Evolutionary conservation across 2,329 filamentous ascomycete genomes (phyloP).

Genomic region (Cercospora sp.): DNA sequence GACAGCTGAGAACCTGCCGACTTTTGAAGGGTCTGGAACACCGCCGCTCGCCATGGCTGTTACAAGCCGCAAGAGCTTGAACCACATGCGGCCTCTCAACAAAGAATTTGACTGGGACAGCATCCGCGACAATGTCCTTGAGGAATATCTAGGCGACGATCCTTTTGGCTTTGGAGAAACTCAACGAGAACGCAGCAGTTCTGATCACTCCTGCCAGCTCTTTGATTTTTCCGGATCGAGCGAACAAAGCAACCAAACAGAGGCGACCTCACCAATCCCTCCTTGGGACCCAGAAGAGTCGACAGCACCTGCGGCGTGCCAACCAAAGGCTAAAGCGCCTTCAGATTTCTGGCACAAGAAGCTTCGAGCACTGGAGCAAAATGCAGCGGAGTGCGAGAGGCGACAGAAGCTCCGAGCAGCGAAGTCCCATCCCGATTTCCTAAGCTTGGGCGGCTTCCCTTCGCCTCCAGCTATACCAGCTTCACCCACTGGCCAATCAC

Average conservation of each 20-base stretch:
- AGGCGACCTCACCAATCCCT: conserved; percentile 51
- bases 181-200: conserved; percentile 51
- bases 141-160: conserved; percentile 63
- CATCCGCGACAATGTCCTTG: conserved; percentile 63
- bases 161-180: conserved; percentile 51
- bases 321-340: conserved; percentile 45
- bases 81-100: conserved; percentile 50
- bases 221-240: conserved; percentile 52
- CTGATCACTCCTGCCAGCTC: conserved; percentile 52
- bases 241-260: conserved; percentile 51
- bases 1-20: not conserved
- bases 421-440: conserved; percentile 40
- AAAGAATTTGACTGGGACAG: conserved; percentile 58
- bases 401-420: conserved; percentile 39
- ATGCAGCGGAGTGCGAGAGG: conserved; percentile 48
- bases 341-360: conserved; percentile 58
- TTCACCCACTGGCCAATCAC: conserved; percentile 36
- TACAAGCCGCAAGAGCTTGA: conserved; percentile 23
- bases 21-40: not conserved
- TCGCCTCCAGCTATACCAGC: conserved; percentile 38
- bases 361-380: conserved; percentile 54
- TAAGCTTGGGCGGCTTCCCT: conserved; percentile 40
- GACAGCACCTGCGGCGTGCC: conserved; percentile 30
- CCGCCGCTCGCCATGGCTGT: conserved; percentile 27
- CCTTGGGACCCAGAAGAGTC: conserved; percentile 43